Base-by-base conservation (phyloP, 345 rosid species). In the Brassica cretica region DNA sequence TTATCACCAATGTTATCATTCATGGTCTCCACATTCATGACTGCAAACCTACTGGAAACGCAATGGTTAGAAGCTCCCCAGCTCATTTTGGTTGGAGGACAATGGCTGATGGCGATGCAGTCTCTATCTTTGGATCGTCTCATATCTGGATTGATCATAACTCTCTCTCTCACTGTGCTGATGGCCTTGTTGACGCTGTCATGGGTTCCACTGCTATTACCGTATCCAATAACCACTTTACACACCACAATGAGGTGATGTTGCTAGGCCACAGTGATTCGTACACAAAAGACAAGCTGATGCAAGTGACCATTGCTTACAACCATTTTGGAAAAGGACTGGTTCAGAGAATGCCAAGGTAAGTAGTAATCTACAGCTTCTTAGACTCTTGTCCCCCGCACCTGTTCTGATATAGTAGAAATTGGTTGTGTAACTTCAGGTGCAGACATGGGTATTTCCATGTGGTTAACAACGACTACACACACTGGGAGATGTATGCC, bases 401-500 rank as follows among this genome's bases (percentile, higher is more conserved):
- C 8, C 6, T 53, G 60, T 53, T 53, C 19, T 51, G 19, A 51
- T 44, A 32, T 32, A 35, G 41, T 49, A 14, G 55, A 55, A 14
- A 2, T 14, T 71, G 71, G 66, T 29, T 53, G 24, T 60, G 71
- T 8, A 56, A 64, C 64, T 49, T 74, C 90, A 93, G 98, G 87
- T 93, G 98, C 74, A 86, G 98, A 78, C 97, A 91, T 71, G 98
- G 98, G 1, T 93, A 91, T 35, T 93, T 93, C 89, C 98, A 93
- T 78, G 97, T 93, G 76, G 97, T 93, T 68, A 93, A 93, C 89
- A 93, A 93, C 66, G 98, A 93, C 83, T 93, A 93, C 86, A 93
- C 97, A 67, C 98, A 93, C 82, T 93, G 98, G 98, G 95, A 89
- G 77, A 93, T 93, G 98, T 93, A 93, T 63, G 98, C 98, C 67